These are phyloP conservation scores for Cokeromyces recurvatus DNA, from an alignment of 371 early-diverging fungal genomes.

Conservation along the genomic window DNA sequence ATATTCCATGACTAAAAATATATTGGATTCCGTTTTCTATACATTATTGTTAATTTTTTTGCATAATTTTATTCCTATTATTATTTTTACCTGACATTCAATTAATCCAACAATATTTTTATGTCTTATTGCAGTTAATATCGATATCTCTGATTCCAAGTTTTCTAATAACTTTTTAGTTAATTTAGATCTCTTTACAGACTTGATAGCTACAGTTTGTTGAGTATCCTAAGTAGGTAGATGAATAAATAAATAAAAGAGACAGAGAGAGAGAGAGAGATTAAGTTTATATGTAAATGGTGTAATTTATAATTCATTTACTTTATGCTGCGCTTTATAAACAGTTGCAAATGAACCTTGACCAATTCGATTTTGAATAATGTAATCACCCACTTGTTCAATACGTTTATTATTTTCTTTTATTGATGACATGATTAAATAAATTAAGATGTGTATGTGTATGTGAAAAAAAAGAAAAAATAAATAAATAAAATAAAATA, in stretches of 20 bases:
- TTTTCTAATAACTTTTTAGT: conserved; percentile 86
- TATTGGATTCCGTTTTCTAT: conserved; percentile 84
- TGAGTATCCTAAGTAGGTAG: conserved; percentile 44
- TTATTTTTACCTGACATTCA: conserved; percentile 62
- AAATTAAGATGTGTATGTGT: no score
- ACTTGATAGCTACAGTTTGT: conserved; percentile 82
- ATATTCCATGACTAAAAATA: conserved; percentile 93
- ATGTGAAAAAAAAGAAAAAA: neutral
- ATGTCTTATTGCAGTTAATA: conserved; percentile 81
- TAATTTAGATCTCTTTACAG: conserved; percentile 79
- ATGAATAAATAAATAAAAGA: neutral
- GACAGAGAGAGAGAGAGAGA: neutral
- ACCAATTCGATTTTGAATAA: conserved; percentile 74
- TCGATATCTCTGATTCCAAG: conserved; percentile 89
- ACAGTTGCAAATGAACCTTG: conserved; percentile 96
- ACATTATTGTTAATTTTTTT: neutral
- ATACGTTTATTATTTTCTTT: conserved; percentile 6
- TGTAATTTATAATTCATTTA: conserved; percentile 13
- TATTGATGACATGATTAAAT: conserved; percentile 3
- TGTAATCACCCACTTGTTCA: conserved; percentile 57
- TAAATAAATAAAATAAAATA: neutral
- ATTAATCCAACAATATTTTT: conserved; percentile 82
- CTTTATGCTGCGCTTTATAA: conserved; percentile 76
- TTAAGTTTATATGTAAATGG: no score
- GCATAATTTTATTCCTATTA: neutral